These are phyloP conservation scores for Gentiana macrophylla DNA, from an alignment of 257 asterid species.

Conservation along the genomic window DNA sequence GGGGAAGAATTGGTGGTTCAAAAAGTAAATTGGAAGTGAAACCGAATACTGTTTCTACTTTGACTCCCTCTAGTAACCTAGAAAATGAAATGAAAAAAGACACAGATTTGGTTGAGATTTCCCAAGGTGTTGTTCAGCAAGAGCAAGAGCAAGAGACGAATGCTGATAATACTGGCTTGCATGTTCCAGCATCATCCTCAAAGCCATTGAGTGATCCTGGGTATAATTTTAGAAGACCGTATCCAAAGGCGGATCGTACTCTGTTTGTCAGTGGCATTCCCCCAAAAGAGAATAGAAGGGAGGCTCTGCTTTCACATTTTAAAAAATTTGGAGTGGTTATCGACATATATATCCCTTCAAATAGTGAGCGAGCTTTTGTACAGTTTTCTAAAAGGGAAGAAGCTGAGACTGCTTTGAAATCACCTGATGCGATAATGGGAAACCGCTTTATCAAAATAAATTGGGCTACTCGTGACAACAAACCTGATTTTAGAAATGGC, in stretches of 20 bases:
- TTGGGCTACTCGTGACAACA: conserved; percentile 95
- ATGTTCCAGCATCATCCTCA: conserved; percentile 32
- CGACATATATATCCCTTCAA: conserved; percentile 65
- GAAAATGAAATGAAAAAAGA: conserved; percentile 31
- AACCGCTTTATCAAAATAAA: conserved; percentile 90
- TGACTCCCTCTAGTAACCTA: conserved; percentile 28
- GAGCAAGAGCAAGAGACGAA: conserved; percentile 29
- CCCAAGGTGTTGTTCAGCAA: conserved; percentile 17
- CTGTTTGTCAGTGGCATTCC: conserved; percentile 78
- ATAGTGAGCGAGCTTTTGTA: conserved; percentile 77
- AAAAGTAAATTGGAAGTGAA: conserved; percentile 35
- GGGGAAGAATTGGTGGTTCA: conserved; percentile 61
- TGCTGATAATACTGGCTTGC: conserved; percentile 32
- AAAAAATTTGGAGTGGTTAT: conserved; percentile 81
- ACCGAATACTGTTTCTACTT: conserved; percentile 35
- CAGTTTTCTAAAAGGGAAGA: conserved; percentile 86
- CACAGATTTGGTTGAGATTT: conserved; percentile 27
- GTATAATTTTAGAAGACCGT: conserved; percentile 43
- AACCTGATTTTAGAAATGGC: conserved; percentile 49
- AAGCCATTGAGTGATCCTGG: conserved; percentile 42
- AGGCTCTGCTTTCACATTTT: conserved; percentile 84
- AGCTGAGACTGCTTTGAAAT: conserved; percentile 77
- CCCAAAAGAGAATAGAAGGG: conserved; percentile 73
- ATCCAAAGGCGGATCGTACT: conserved; percentile 72
- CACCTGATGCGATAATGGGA: conserved; percentile 99